These are phyloP conservation scores for Piloderma croceum DNA, from an alignment of 768 basidiomycete genomes.

Conservation along the genomic window DNA sequence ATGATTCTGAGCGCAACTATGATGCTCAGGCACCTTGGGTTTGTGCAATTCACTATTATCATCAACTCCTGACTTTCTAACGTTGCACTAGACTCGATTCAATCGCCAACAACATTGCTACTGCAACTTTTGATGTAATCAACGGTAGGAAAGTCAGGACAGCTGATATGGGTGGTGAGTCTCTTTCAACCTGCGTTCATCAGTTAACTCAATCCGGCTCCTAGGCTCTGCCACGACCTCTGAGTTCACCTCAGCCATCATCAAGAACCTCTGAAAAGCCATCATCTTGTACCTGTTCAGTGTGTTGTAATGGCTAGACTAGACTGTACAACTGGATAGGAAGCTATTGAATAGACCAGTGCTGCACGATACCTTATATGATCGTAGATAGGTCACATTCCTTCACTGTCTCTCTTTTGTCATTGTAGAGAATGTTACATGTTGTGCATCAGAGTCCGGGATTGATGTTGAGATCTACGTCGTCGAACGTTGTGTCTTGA, in stretches of 20 bases:
- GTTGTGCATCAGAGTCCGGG: no score
- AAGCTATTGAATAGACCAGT: no score
- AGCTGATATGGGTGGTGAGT: slow-evolving; percentile 90
- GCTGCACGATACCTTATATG: no score
- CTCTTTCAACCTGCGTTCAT: slow-evolving; percentile 2
- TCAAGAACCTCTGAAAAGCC: slow-evolving; percentile 63
- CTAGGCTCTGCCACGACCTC: slow-evolving; percentile 84
- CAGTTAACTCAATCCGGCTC: slow-evolving; percentile 4
- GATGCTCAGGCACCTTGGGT: slow-evolving; percentile 96
- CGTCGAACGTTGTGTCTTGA: slow-evolving; percentile 40
- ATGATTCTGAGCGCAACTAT: slow-evolving; percentile 97
- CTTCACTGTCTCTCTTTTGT: no score
- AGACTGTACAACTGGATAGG: no score
- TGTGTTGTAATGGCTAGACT: no score
- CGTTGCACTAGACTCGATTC: slow-evolving; percentile 66
- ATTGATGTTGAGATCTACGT: slow-evolving; percentile 43
- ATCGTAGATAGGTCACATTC: no score
- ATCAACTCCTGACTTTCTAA: slow-evolving; percentile 8
- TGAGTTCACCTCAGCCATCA: slow-evolving; percentile 91
- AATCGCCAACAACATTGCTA: slow-evolving; percentile 90
- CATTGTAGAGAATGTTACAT: no score
- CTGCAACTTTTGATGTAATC: slow-evolving; percentile 89
- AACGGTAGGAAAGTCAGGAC: slow-evolving; percentile 84
- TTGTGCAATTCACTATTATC: slow-evolving; percentile 24
- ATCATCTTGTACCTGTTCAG: no score